Base-by-base conservation (phyloP, 2,329 filamentous ascomycete species). In the Fusarium coicis region DNA sequence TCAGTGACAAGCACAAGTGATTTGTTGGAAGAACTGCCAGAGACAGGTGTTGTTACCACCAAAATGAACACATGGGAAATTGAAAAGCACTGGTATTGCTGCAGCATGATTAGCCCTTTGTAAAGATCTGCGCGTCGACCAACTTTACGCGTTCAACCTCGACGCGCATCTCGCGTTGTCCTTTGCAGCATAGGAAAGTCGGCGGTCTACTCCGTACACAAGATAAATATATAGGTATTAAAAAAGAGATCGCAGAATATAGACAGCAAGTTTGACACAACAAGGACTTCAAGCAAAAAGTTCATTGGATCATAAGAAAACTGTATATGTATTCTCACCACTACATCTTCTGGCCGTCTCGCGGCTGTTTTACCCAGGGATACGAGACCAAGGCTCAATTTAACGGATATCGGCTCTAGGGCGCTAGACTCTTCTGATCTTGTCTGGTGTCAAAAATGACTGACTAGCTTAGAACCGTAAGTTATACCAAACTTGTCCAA, bases 211-310 rank as follows among this genome's bases (percentile, higher is more conserved):
- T 32, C 30, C 30, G 30, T 23, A 2, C 15, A n/a, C 2, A 32
- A 49, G 8, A 19, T 2, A 5, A 34, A 23, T 14, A 14, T 10
- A 11, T 23, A 1, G 7, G 8, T 14, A 7, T 23, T 23, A 14
- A 7, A 19, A 4, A 10, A 14, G 5, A 10, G 0, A 16, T 10
- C 7, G 4, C 10, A 34, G 19, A n/a, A 18, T 7, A 11, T 9
- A 28, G 49, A 3, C 28, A 12, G 2, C 4, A 7, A 9, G 0
- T 34, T 9, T 7, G 5, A 14, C 11, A 14, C n/a, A n/a, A n/a
- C n/a, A n/a, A 7, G 30, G 11, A 10, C 2, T 19, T 1, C 1
- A 34, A n/a, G 21, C 16, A 14, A 34, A 8, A 10, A 10, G 10
- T 4, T 30, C 30, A 30, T 2, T 34, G 21, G 3, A 4, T 4